These are phyloP conservation scores for Cicer bijugum DNA, from an alignment of 306 rosid genomes.

Conservation along the genomic window DNA sequence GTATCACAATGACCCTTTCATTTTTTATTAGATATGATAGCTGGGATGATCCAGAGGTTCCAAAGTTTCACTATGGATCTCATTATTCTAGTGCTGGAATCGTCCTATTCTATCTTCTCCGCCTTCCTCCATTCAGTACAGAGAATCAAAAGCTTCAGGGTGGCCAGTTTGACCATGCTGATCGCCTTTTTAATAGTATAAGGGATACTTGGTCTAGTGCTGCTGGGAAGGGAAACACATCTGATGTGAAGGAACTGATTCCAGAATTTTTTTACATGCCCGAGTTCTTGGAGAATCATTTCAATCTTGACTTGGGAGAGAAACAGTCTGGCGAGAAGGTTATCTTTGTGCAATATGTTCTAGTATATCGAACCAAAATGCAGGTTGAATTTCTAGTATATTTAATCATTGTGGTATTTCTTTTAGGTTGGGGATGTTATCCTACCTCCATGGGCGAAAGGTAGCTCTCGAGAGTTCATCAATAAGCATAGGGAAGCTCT, in stretches of 20 bases:
- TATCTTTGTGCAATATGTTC: conserved; percentile 34
- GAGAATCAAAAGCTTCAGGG: conserved; percentile 99
- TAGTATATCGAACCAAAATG: conserved; percentile 28
- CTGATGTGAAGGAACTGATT: conserved; percentile 97
- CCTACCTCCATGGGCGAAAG: conserved; percentile 97
- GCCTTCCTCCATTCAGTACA: conserved; percentile 90
- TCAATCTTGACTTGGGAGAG: conserved; percentile 98
- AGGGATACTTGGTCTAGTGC: conserved; percentile 98
- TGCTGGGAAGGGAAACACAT: conserved; percentile 98
- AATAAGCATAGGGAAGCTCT: conserved; percentile 97
- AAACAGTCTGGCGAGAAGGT: conserved; percentile 99
- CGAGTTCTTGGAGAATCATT: conserved; percentile 82
- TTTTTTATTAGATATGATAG: conserved; percentile 75
- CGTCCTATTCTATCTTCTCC: conserved; percentile 94
- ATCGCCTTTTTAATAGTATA: conserved; percentile 97
- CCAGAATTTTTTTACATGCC: conserved; percentile 99
- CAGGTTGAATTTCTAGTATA: conserved; percentile 30
- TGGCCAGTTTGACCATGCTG: conserved; percentile 99
- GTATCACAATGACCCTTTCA: neutral
- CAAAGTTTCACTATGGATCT: conserved; percentile 97
- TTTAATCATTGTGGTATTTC: conserved; percentile 37
- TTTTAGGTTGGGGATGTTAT: conserved; percentile 88
- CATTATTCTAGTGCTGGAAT: conserved; percentile 99
- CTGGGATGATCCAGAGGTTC: conserved; percentile 99
- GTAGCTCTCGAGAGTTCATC: conserved; percentile 93